Percentiles rank a stretch among this genome's conserved stretches.
Conservation (phyloP, 352 stramenopile genomes). For the Hyaloperonospora arabidopsidis region DNA sequence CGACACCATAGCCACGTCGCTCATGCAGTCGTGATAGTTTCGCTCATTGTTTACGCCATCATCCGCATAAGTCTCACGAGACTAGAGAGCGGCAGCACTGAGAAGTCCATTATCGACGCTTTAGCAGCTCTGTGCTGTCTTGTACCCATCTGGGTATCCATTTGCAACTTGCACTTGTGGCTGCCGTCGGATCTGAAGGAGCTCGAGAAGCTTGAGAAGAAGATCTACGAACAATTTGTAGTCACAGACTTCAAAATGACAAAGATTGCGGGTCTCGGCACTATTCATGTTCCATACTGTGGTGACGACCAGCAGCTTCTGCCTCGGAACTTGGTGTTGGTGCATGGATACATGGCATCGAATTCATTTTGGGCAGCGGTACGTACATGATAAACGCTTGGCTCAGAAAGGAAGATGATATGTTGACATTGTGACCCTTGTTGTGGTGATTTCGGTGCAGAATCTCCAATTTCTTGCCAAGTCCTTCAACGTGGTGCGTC, state of each 20-base stretch:
- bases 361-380: conserved; percentile 75
- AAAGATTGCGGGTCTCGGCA: conserved; percentile 59
- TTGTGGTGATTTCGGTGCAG: conserved; percentile 17
- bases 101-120: conserved; percentile 30
- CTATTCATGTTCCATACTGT: conserved; percentile 69
- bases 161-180: conserved; percentile 48
- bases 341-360: conserved; percentile 71
- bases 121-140: conserved; percentile 40
- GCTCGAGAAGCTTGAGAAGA: conserved; percentile 51
- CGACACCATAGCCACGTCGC: conserved; percentile 16
- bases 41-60: conserved; percentile 43
- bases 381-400: conserved; percentile 2
- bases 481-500: conserved; percentile 67
- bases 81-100: conserved; percentile 28
- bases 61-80: conserved; percentile 33
- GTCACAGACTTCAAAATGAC: conserved; percentile 43
- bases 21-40: conserved; percentile 26
- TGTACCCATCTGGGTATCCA: conserved; percentile 40
- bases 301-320: conserved; percentile 45
- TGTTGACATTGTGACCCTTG: not conserved
- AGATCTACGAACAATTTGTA: conserved; percentile 64
- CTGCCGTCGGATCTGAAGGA: conserved; percentile 39
- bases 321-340: conserved; percentile 52
- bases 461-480: conserved; percentile 71
- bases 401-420: not conserved